Evolutionary conservation across 192 early-diverging fungal species (phyloP).

Genomic region (Funneliformis mosseae): DNA sequence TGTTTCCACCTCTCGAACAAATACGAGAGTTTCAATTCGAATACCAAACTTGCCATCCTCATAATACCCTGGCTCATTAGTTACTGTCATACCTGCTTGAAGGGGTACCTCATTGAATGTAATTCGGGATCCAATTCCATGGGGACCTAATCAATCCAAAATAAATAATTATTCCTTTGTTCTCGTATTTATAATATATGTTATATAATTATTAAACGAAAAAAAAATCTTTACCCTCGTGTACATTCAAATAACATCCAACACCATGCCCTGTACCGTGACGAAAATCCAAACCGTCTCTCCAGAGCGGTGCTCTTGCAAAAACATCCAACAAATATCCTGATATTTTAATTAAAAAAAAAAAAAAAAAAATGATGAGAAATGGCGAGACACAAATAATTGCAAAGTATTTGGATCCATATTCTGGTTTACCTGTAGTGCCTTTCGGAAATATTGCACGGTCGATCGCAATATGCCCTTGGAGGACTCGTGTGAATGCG

Average conservation of each 20-base stretch:
- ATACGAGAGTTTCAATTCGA: conserved; percentile 92
- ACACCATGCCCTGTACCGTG: conserved; percentile 99
- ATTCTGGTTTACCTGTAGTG: conserved; percentile 54
- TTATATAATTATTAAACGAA: too few relatives aligned
- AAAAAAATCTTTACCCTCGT: conserved; percentile 59
- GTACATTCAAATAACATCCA: conserved; percentile 92
- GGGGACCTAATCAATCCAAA: conserved; percentile 58
- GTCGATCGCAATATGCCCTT: conserved; percentile 96
- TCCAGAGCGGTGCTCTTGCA: conserved; percentile 87
- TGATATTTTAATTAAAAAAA: neutral
- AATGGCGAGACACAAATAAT: too few relatives aligned
- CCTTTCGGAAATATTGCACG: conserved; percentile 85
- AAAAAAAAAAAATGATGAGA: neutral
- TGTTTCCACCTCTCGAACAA: conserved; percentile 75
- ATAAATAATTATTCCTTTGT: neutral
- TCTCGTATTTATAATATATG: too few relatives aligned
- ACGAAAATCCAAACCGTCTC: conserved; percentile 90
- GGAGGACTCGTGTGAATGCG: conserved; percentile 95
- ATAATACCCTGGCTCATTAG: conserved; percentile 98
- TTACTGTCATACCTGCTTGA: conserved; percentile 90
- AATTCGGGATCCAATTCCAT: conserved; percentile 84
- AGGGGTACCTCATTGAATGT: conserved; percentile 76
- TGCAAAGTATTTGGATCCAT: too few relatives aligned
- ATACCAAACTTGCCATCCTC: conserved; percentile 96
- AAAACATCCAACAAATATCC: conserved; percentile 91